These are phyloP conservation scores for Trichoderma sp. DNA, from an alignment of 2,329 filamentous ascomycete genomes.

Conservation along the genomic window DNA sequence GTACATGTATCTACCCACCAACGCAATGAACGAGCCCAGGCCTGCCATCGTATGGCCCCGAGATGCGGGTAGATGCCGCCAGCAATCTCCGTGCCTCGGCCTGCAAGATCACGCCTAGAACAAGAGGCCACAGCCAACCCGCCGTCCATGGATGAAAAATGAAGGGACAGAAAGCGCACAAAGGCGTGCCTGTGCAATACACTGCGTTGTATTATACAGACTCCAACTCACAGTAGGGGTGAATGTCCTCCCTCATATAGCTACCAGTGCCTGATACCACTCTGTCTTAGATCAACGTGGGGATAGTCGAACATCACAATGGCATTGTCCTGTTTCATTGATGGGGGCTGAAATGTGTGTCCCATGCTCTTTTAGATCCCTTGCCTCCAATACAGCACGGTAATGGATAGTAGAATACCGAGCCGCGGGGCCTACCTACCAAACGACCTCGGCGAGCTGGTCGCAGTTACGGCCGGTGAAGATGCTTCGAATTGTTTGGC, in stretches of 20 bases:
- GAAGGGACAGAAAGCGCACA: not conserved
- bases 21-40: not conserved
- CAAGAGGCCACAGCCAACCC: not conserved
- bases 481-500: not conserved
- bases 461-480: not conserved
- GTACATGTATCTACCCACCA: not conserved
- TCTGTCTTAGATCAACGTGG: too few species aligned
- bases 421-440: too few species aligned
- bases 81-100: not conserved
- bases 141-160: not conserved
- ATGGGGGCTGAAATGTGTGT: too few species aligned
- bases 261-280: not conserved
- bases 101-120: conserved; percentile 10
- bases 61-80: not conserved
- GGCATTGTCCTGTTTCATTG: too few species aligned
- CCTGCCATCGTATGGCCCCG: not conserved
- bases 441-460: not conserved
- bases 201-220: not conserved
- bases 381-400: too few species aligned
- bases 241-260: not conserved
- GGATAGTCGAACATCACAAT: too few species aligned
- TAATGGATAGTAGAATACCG: too few species aligned
- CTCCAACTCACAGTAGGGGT: not conserved
- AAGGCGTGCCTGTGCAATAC: not conserved
- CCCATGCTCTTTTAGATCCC: too few species aligned